Evolutionary conservation across 129 eudicot species (phyloP).

Genomic region (Gnaphalium uliginosum): DNA sequence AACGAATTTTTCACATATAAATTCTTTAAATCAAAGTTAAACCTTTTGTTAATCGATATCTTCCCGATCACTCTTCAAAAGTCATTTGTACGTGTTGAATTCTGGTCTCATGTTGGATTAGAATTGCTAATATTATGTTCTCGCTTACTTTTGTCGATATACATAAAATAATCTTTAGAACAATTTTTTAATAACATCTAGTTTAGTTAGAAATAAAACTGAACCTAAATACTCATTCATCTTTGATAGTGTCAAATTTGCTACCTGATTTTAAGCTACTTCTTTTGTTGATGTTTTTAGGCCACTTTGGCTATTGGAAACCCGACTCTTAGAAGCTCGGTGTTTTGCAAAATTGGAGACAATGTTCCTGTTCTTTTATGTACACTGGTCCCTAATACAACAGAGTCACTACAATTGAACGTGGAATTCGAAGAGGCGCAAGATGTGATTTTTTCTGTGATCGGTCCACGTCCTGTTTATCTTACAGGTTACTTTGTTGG

Average conservation of each 20-base stretch:
- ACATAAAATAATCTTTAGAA: not conserved
- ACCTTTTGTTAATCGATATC: too few relatives aligned
- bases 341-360: constrained; percentile 80
- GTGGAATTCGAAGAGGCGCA: constrained; percentile 84
- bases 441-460: constrained; percentile 73
- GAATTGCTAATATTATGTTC: too few relatives aligned
- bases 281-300: constrained; percentile 34
- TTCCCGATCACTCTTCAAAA: too few relatives aligned
- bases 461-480: constrained; percentile 85
- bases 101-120: too few relatives aligned
- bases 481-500: constrained; percentile 75
- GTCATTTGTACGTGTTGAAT: too few relatives aligned
- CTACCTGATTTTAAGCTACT: not conserved
- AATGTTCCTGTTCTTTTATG: constrained; percentile 80
- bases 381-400: constrained; percentile 59
- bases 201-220: too few relatives aligned
- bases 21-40: too few relatives aligned
- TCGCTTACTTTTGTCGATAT: not conserved
- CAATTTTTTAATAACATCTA: too few relatives aligned
- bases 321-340: constrained; percentile 47
- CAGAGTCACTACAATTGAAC: constrained; percentile 71
- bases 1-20: too few relatives aligned
- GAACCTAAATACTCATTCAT: too few relatives aligned
- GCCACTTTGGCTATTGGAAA: constrained; percentile 77
- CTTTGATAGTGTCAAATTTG: too few relatives aligned